phyloP scores from a whole-genome alignment of 805 yeast species.

The Torulaspora microellipsoides region DNA sequence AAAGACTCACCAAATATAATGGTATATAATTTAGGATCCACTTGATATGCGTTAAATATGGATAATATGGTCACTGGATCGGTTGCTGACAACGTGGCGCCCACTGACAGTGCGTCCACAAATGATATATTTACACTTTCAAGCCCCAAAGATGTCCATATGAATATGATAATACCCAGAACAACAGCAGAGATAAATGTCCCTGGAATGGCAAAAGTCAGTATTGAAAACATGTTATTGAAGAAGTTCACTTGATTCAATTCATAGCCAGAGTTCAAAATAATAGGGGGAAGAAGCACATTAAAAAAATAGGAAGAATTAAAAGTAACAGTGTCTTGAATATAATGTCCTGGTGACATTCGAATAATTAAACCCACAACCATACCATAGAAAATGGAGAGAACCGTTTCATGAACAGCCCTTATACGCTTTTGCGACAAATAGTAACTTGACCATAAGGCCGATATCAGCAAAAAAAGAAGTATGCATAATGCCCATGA shows the following conservation, averaged over 20 bases:
- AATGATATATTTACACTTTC: slow-evolving; percentile 86
- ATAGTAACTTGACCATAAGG: slow-evolving; percentile 93
- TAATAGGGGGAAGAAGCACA: slow-evolving; percentile 90
- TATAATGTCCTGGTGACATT: slow-evolving; percentile 91
- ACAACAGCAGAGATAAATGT: slow-evolving; percentile 90
- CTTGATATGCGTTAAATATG: slow-evolving; percentile 94
- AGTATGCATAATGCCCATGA: slow-evolving; percentile 96
- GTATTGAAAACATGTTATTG: slow-evolving; percentile 81
- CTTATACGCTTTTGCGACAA: slow-evolving; percentile 86
- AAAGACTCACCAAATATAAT: slow-evolving; percentile 96
- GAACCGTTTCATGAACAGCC: slow-evolving; percentile 95
- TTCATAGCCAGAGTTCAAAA: slow-evolving; percentile 93
- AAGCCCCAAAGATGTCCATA: slow-evolving; percentile 89
- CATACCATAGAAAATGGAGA: slow-evolving; percentile 96
- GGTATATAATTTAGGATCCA: slow-evolving; percentile 95
- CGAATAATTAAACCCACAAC: slow-evolving; percentile 88
- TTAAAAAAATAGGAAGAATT: slow-evolving; percentile 93
- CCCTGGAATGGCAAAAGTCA: slow-evolving; percentile 95
- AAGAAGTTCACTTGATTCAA: slow-evolving; percentile 94
- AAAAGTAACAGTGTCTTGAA: slow-evolving; percentile 94
- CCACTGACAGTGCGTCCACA: slow-evolving; percentile 96
- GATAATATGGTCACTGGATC: slow-evolving; percentile 97
- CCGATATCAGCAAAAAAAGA: slow-evolving; percentile 71
- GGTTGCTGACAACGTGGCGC: slow-evolving; percentile 96
- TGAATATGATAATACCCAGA: slow-evolving; percentile 76